Conservation (phyloP, 2,329 filamentous ascomycete genomes). For the Trichoderma lentiforme region DNA sequence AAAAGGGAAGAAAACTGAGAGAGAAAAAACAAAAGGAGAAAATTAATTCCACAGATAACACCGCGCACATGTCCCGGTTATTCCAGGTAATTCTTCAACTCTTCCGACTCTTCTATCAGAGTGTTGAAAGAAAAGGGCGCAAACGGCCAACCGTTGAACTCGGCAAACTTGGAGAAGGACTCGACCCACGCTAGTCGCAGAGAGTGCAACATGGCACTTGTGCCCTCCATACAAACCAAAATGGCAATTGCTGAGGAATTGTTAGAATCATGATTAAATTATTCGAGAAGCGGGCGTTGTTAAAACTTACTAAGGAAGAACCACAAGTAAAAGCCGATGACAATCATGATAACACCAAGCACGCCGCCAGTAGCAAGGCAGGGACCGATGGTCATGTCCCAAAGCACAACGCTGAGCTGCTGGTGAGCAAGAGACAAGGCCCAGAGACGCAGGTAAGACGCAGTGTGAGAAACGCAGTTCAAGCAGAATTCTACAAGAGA, state of each 20-base stretch:
- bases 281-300: background rate
- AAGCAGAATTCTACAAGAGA: slow-evolving; percentile 79
- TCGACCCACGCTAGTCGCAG: slow-evolving; percentile 94
- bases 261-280: slow-evolving; percentile 25
- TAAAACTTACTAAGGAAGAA: slow-evolving; percentile 65
- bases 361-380: slow-evolving; percentile 66
- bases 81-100: slow-evolving; percentile 54
- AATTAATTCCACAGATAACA: slow-evolving; percentile 5
- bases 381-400: slow-evolving; percentile 88
- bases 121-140: slow-evolving; percentile 84
- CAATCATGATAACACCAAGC: slow-evolving; percentile 73
- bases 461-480: slow-evolving; percentile 98
- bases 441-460: slow-evolving; percentile 98
- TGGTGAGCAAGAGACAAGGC: slow-evolving; percentile 95
- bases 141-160: slow-evolving; percentile 85
- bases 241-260: slow-evolving; percentile 47
- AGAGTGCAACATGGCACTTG: slow-evolving; percentile 91
- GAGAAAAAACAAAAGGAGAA: background rate
- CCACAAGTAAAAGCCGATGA: slow-evolving; percentile 83
- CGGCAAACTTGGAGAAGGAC: slow-evolving; percentile 96
- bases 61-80: slow-evolving; percentile 27
- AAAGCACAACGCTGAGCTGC: slow-evolving; percentile 92
- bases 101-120: slow-evolving; percentile 77
- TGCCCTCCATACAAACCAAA: slow-evolving; percentile 92
- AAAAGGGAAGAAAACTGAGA: background rate